These are phyloP conservation scores for Quercus gilva DNA, from an alignment of 306 rosid genomes.

Conservation along the genomic window DNA sequence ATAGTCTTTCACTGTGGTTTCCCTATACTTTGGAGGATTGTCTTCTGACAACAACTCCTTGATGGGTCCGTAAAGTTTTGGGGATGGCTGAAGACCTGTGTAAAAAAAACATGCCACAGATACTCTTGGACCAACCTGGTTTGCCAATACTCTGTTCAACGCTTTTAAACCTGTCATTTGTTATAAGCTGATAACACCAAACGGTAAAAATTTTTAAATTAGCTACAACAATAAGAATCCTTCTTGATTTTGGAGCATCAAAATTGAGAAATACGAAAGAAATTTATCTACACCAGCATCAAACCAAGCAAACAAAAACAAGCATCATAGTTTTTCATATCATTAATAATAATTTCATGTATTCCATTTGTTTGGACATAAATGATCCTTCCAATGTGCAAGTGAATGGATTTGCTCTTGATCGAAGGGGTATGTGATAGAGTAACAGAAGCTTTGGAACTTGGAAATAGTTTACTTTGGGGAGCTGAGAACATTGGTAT, in stretches of 20 bases:
- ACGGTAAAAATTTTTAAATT: neutral
- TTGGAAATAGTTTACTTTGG: no score
- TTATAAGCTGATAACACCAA: constrained; percentile 2
- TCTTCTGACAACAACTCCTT: constrained; percentile 24
- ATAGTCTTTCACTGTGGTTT: constrained; percentile 9
- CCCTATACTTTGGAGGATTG: constrained; percentile 24
- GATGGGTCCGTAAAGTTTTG: constrained; percentile 14
- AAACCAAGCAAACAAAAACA: neutral
- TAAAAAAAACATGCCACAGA: constrained; percentile 25
- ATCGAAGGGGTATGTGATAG: no score
- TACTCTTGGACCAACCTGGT: constrained; percentile 9
- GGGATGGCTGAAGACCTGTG: neutral
- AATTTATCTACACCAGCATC: neutral
- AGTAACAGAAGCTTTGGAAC: no score
- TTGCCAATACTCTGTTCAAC: constrained; percentile 28
- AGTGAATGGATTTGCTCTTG: no score
- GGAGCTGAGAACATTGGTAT: no score
- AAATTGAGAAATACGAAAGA: neutral
- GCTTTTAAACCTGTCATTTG: constrained; percentile 39
- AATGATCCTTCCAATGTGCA: no score
- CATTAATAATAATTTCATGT: no score
- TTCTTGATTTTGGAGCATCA: neutral
- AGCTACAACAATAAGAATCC: neutral
- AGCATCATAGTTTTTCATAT: neutral
- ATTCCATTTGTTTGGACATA: no score